Evolutionary conservation across 2,329 filamentous ascomycete genomes (phyloP), one percentile per base, ranked within the genome.

Genomic region (Fusarium clavum): DNA sequence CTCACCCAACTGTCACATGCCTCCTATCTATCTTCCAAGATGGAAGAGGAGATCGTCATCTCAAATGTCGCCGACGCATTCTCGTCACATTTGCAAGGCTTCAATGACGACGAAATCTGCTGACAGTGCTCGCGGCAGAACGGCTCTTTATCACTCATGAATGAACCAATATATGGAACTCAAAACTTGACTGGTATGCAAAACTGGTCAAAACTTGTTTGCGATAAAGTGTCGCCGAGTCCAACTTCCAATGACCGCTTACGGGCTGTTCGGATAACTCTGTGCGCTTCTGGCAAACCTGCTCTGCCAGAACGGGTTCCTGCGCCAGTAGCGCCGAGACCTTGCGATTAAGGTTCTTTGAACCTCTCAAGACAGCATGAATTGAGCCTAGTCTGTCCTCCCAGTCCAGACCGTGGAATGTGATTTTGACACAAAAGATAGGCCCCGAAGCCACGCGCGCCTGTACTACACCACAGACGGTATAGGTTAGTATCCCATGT

Each of bases 311-410:
- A 16, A 30, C 59, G 67, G 67, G 67, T 69, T 62, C 67, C 49
- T 70, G 68, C 68, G 58, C 67, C 55, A 69, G 68, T 71, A 64
- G 55, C 38, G 64, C 49, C 41, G 45, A 56, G 16, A 14, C 40
- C 20, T 14, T 27, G 16, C 18, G 34, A 52, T 62, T 71, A 69
- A 59, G 38, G 58, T 70, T 72, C 64, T 7, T 18, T 71, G 62
- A 65, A 57, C 60, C 46, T 57, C 62, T 61, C 32, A 16, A 45
- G 55, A 49, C 14, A 57, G 46, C 56, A 67, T 58, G 38, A 34
- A 73, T 68, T 25, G 29, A 65, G 67, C 9, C 30, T 68, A 60
- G 59, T 30, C 45, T 18, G 41, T 61, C 54, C 29, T 54, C 30
- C 52, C 29, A 61, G 27, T 40, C 22, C 11, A 25, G 24, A 7